Evolutionary conservation across 345 rosid species (phyloP).

Genomic region (Gynandropsis gynandra): DNA sequence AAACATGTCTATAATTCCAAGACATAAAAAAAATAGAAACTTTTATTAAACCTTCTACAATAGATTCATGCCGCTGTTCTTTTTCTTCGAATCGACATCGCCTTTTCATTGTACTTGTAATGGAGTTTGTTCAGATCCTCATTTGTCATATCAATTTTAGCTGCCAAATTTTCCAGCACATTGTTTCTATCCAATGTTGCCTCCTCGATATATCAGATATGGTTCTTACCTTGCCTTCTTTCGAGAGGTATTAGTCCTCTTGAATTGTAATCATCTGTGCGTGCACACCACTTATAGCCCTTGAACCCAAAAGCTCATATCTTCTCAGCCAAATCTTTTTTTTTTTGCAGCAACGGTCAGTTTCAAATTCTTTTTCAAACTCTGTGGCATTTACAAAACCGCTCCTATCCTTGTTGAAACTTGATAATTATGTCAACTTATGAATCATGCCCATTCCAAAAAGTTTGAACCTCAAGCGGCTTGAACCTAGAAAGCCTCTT

Average conservation of each 20-base stretch:
- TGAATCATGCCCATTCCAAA: constrained; percentile 38
- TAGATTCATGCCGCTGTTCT: constrained; percentile 47
- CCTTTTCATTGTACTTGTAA: constrained; percentile 49
- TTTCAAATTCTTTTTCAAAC: constrained; percentile 61
- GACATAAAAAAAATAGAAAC: background rate
- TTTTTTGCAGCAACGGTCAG: constrained; percentile 35
- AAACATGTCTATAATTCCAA: no score
- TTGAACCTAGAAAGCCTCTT: constrained; percentile 48
- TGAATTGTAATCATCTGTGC: constrained; percentile 52
- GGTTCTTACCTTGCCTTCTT: constrained; percentile 50
- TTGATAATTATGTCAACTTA: constrained; percentile 44
- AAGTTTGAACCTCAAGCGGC: constrained; percentile 42
- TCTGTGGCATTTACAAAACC: constrained; percentile 49
- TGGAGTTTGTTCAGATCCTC: constrained; percentile 45
- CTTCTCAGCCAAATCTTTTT: constrained; percentile 48
- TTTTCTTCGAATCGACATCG: constrained; percentile 69
- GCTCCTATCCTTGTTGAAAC: constrained; percentile 54
- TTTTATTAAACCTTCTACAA: constrained; percentile 49
- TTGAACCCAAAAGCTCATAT: constrained; percentile 27
- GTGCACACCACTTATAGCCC: constrained; percentile 77
- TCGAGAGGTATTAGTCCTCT: constrained; percentile 55
- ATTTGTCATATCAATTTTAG: constrained; percentile 50
- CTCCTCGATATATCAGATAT: constrained; percentile 39
- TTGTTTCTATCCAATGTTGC: constrained; percentile 33
- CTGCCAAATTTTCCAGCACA: constrained; percentile 48